phyloP scores from a whole-genome alignment of 2,329 filamentous ascomycete genomes.

The Purpureocillium takamizusanense region DNA sequence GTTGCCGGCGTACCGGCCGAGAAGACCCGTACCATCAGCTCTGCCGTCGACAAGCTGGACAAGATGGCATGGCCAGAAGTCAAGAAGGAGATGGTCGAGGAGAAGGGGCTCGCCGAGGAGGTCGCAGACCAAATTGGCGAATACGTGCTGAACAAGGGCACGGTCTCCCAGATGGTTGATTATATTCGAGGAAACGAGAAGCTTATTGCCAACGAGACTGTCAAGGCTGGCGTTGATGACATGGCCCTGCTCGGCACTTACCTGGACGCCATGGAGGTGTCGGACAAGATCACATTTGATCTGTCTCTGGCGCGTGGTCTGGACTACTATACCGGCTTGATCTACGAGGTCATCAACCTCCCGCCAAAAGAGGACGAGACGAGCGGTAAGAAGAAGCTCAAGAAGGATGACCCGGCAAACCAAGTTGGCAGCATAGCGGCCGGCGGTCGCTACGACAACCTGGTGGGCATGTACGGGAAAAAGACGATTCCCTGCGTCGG shows the following conservation, averaged over 20 bases:
- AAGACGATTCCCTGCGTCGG: constrained; percentile 56
- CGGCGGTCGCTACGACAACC: constrained; percentile 83
- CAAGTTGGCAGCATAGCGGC: constrained; percentile 80
- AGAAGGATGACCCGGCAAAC: constrained; percentile 43
- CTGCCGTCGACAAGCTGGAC: constrained; percentile 91
- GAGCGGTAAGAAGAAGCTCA: constrained; percentile 34
- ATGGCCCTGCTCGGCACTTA: constrained; percentile 76
- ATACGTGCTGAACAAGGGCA: constrained; percentile 72
- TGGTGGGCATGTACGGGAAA: constrained; percentile 92
- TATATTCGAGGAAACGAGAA: constrained; percentile 58
- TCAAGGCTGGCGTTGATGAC: constrained; percentile 73
- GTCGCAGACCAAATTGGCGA: constrained; percentile 82
- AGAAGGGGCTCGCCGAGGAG: constrained; percentile 69
- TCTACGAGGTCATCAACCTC: constrained; percentile 82
- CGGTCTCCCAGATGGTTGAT: constrained; percentile 58
- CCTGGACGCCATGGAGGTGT: constrained; percentile 65
- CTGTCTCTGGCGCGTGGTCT: constrained; percentile 81
- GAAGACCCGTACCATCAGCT: constrained; percentile 82
- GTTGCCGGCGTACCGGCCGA: constrained; percentile 82
- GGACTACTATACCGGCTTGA: constrained; percentile 88
- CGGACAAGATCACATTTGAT: constrained; percentile 76
- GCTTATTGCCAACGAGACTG: constrained; percentile 61
- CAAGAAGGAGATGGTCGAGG: constrained; percentile 83
- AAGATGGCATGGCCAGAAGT: constrained; percentile 89
- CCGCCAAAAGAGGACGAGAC: constrained; percentile 17